These are phyloP conservation scores for Paramecium bursaria DNA, from an alignment of 73 alveolate genomes.

Conservation along the genomic window DNA sequence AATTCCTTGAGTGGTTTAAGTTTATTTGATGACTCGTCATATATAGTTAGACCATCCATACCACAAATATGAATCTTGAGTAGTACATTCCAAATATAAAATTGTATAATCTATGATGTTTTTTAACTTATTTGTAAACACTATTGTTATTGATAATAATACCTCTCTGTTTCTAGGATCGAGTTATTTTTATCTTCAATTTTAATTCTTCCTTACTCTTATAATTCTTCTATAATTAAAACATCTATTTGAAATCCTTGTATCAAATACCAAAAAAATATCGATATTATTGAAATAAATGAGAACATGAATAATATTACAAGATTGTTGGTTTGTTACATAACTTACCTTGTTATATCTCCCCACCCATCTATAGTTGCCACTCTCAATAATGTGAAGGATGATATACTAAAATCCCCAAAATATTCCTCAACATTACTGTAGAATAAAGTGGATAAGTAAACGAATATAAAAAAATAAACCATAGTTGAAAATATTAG, in stretches of 20 bases:
- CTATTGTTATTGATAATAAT: not conserved
- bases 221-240: conserved; percentile 39
- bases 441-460: conserved; percentile 2
- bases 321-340: not conserved
- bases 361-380: conserved; percentile 57
- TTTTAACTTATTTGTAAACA: too few relatives aligned
- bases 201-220: not conserved
- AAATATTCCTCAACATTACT: conserved; percentile 3
- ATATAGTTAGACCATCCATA: conserved; percentile 22
- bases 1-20: not conserved
- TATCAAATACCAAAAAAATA: conserved; percentile 55
- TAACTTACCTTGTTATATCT: conserved; percentile 5
- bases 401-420: not conserved
- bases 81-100: conserved; percentile 20
- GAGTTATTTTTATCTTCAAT: not conserved
- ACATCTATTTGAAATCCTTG: conserved; percentile 54
- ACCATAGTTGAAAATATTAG: conserved; percentile 31
- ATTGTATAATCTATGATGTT: too few relatives aligned
- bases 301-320: conserved; percentile 12
- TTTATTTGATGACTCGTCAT: conserved; percentile 20
- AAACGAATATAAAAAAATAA: conserved; percentile 3
- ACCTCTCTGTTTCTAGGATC: not conserved
- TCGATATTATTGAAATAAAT: conserved; percentile 31
- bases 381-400: conserved; percentile 26
- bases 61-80: not conserved